Evolutionary conservation across 176 grass and related monocot genomes (phyloP), one percentile per base, ranked within the genome.

Genomic region (Secale cereale): DNA sequence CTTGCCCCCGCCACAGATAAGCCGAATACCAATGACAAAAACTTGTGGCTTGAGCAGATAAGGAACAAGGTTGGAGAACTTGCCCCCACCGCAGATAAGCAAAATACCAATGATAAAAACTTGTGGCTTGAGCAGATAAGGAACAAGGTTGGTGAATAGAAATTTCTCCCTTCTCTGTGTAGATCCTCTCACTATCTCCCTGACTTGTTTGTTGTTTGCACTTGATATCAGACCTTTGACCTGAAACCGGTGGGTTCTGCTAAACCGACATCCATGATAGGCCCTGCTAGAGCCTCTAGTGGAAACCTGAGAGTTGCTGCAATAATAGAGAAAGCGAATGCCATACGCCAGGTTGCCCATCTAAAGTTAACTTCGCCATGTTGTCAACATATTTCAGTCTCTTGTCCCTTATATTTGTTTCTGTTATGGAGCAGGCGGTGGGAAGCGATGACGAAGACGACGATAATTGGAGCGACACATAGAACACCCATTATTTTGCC

Each of bases 241-340:
- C 85, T 99, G 61, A 97, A 94, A 82, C 97, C 97, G 17, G 86
- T 86, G 75, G 66, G 35, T 80, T 37, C 85, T 61, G 43, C 88
- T 45, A 89, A 71, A 46, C 78, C 41, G 20, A 68, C 82, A 67
- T 83, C 82, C 65, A 91, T 91, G n/a, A 90, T 85, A 77, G 59
- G 68, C 25, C 94, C 92, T 66, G n/a, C 86, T 73, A 94, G 90
- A 54, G 85, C 61, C 39, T 78, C 80, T 65, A 26, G 85, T n/a
- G 91, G 88, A 70, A 92, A 99, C 79, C 82, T 97, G 60, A 97
- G 92, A 89, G 97, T 99, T 80, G 82, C 93, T 65, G 97, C 97
- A 41, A 99, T 99, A 74, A 90, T 99, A 90, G 90, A 99, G 63
- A 99, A 91, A 86, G 97, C 94, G 72, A 97, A 94, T 86, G 94